These are phyloP conservation scores for Silybum marianum DNA, from an alignment of 129 eudicot genomes.

Conservation along the genomic window DNA sequence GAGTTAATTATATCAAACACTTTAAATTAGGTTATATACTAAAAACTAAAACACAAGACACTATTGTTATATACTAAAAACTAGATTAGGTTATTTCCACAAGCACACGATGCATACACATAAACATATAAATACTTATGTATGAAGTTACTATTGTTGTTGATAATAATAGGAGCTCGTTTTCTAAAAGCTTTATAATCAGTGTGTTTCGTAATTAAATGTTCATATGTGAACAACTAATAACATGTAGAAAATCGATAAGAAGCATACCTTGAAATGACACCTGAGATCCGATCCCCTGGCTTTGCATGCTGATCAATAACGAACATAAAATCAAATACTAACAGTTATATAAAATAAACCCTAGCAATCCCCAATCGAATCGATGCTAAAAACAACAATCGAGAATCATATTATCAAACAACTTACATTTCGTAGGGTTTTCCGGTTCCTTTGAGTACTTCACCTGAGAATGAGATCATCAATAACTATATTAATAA, in stretches of 20 bases:
- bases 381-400: neutral
- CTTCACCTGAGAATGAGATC: slow-evolving; percentile 51
- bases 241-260: neutral
- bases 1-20: too few relatives aligned
- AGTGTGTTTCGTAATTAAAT: neutral
- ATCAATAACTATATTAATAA: neutral
- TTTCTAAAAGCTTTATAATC: neutral
- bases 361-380: neutral
- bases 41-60: too few relatives aligned
- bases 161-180: neutral
- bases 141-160: neutral
- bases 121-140: neutral
- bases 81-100: too few relatives aligned
- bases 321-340: neutral
- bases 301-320: slow-evolving; percentile 59
- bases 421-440: slow-evolving; percentile 61
- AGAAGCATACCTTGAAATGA: slow-evolving; percentile 54
- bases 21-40: too few relatives aligned
- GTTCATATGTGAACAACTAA: neutral
- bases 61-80: too few relatives aligned
- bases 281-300: slow-evolving; percentile 62
- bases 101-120: neutral
- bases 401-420: neutral
- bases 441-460: slow-evolving; percentile 76
- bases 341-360: neutral